Percentiles rank a stretch among this genome's conserved stretches.
Evolutionary conservation across 2,329 filamentous ascomycete genomes (phyloP).

Genomic region (Didymella lethalis): DNA sequence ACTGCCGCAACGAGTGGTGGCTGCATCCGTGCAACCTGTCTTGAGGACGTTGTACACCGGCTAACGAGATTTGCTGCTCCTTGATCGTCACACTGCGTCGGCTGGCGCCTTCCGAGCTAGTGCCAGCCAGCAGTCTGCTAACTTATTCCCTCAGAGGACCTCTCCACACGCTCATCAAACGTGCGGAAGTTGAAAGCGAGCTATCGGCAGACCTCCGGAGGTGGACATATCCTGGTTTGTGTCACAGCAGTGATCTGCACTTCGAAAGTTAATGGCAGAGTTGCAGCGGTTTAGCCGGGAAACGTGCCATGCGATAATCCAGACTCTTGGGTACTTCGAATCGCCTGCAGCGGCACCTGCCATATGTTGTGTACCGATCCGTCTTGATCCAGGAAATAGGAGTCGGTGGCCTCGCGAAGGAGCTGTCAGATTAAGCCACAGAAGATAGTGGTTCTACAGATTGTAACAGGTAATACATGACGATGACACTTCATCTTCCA

Average conservation of each 20-base stretch:
- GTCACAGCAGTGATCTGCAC: neutral
- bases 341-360: neutral
- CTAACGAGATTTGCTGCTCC: neutral
- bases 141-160: neutral
- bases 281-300: neutral
- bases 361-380: neutral
- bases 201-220: neutral
- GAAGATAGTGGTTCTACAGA: neutral
- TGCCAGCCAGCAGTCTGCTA: neutral
- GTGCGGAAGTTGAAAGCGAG: neutral
- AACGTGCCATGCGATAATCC: neutral
- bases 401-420: neutral
- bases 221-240: neutral
- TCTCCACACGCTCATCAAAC: neutral
- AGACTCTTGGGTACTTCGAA: neutral
- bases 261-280: neutral
- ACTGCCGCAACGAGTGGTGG: neutral
- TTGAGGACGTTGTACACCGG: neutral
- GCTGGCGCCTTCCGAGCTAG: neutral
- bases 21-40: neutral
- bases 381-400: neutral
- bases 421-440: constrained; percentile 1
- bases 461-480: neutral
- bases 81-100: neutral
- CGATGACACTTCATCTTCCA: neutral